Conservation (phyloP, 163 green algal species). For the Smithsoniella earleae region DNA sequence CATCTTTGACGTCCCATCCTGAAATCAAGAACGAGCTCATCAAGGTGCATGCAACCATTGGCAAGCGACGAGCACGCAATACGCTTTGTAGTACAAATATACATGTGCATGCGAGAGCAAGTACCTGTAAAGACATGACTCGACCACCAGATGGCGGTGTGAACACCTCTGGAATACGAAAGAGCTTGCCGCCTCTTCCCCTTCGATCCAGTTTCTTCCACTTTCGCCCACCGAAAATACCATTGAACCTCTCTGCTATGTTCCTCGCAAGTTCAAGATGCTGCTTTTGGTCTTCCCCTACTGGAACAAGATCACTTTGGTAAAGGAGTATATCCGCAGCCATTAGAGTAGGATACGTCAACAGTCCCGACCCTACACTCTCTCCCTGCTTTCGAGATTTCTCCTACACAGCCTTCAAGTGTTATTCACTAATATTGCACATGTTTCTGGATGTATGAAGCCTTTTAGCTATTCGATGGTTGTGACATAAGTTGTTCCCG, state of each 20-base stretch:
- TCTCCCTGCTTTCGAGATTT: slow-evolving; percentile 75
- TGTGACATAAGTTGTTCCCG: too few species aligned
- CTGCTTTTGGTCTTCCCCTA: slow-evolving; percentile 96
- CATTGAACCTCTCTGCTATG: slow-evolving; percentile 79
- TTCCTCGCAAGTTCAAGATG: slow-evolving; percentile 95
- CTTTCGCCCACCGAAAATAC: slow-evolving; percentile 63
- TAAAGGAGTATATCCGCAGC: slow-evolving; percentile 98
- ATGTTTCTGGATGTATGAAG: too few species aligned
- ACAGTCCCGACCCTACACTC: slow-evolving; percentile 76
- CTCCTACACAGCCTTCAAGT: too few species aligned
- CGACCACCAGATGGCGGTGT: slow-evolving; percentile 80
- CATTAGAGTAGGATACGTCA: slow-evolving; percentile 99
- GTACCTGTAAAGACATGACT: slow-evolving; percentile 88
- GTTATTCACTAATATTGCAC: too few species aligned
- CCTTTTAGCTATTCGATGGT: too few species aligned
- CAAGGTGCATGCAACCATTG: too few species aligned
- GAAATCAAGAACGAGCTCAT: background rate
- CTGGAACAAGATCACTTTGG: slow-evolving; percentile 89
- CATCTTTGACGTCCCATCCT: slow-evolving; percentile 82
- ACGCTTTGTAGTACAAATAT: background rate
- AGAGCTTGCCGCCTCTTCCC: slow-evolving; percentile 60
- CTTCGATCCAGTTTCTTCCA: slow-evolving; percentile 86
- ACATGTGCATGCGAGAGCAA: too few species aligned
- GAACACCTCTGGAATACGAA: slow-evolving; percentile 83
- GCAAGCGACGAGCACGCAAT: background rate